Conservation (phyloP, 2,329 filamentous ascomycete species). For the Arthrobotrys megalospora region DNA sequence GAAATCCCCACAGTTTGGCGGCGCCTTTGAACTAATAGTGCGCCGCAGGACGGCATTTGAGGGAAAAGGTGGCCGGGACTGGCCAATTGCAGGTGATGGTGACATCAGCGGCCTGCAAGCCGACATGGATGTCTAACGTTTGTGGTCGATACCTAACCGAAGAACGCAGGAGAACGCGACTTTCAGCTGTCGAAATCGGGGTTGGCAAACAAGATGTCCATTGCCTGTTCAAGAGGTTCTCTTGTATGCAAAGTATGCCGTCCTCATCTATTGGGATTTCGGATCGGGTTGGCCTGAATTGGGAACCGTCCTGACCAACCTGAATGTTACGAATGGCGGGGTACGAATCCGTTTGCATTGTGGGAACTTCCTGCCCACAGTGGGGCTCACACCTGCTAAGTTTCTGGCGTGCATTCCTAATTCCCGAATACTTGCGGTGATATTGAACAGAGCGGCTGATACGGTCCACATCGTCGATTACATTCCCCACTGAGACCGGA, state of each 20-base stretch:
- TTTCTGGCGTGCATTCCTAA: conserved; percentile 8
- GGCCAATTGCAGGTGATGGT: not conserved
- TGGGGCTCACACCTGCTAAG: not conserved
- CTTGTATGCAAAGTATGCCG: conserved; percentile 6
- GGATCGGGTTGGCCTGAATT: conserved; percentile 1
- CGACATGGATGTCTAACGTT: conserved; percentile 4
- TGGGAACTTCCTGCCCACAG: not conserved
- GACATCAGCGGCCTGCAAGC: not conserved
- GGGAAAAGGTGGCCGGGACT: conserved; percentile 7
- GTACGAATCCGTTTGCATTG: conserved; percentile 14
- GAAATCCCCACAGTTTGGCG: not conserved
- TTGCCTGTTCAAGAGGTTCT: not conserved
- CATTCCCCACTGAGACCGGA: not conserved
- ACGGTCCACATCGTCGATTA: not conserved
- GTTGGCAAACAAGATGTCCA: not conserved
- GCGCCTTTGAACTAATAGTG: not conserved
- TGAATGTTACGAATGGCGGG: not conserved
- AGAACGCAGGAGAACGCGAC: conserved; percentile 18
- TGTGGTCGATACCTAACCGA: not conserved
- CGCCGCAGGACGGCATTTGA: not conserved
- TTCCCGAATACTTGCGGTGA: conserved; percentile 7
- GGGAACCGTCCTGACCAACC: not conserved
- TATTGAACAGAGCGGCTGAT: conserved; percentile 7
- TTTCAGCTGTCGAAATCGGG: conserved; percentile 21
- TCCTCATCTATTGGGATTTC: not conserved